Evolutionary conservation across 2,329 filamentous ascomycete genomes (phyloP), one percentile per base, ranked within the genome.

Genomic region (Laburnicola sp.): DNA sequence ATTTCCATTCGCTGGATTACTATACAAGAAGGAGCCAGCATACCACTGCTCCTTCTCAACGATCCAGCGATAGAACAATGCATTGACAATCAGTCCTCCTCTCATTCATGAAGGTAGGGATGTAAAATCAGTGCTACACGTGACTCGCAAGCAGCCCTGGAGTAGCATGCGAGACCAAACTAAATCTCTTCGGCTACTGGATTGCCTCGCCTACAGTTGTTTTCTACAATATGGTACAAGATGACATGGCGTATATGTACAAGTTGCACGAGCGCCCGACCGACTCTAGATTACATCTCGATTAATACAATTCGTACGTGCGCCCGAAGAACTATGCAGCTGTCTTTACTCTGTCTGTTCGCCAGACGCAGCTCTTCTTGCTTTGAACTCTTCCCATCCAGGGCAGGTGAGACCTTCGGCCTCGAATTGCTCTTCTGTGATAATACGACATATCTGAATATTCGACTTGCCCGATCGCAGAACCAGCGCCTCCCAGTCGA

Each of bases 381-480:
- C 53, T 44, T 59, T 58, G 42, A 54, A 48, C 10, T 62, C 72
- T 47, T 78, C 73, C 80, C 80, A 83, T 2, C 80, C 80, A 11
- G 80, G 79, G 34, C 74, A 78, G 10, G 68, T 73, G 21, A 79
- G 65, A 1, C 78, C 78, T 37, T 67, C 63, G 9, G 68, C 69
- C 42, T 76, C 74, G 57, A 79, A 84, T 22, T 82, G 75, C 31
- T 78, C 75, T 51, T 86, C 82, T 9, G 74, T 72, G 4, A 86
- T 68, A 36, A 86, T 75, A 39, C 78, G 76, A 27, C 85, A 75
- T 22, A 84, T 71, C 59, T 80, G 81, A 31, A 85, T 74, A 60
- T 81, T 84, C 76, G 80, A 83, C 63, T 86, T 86, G 6, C 84
- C 84, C 2, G 79, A 60, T 53, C 82, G 74, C 7, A 86, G 57